These are phyloP conservation scores for Gymnopilus dilepis DNA, from an alignment of 768 basidiomycete genomes.

Conservation along the genomic window DNA sequence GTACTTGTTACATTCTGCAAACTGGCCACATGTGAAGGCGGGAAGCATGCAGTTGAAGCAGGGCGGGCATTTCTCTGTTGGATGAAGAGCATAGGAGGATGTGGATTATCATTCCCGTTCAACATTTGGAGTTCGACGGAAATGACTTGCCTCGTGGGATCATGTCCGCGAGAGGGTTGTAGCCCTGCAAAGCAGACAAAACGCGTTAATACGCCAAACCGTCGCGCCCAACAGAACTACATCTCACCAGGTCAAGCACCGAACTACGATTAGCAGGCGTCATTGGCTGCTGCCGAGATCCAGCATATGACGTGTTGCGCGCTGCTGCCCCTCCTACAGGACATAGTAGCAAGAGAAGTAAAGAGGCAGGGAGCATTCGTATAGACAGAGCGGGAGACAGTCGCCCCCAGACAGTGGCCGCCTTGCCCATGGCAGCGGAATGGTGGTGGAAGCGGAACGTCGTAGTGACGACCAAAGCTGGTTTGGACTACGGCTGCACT, in stretches of 20 bases:
- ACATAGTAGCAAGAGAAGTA: neutral
- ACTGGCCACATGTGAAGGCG: conserved; percentile 91
- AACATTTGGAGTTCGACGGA: neutral
- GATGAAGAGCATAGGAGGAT: neutral
- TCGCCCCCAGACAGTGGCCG: neutral
- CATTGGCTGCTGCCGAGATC: neutral
- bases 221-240: neutral
- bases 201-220: neutral
- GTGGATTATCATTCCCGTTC: neutral
- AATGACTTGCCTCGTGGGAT: conserved; percentile 21
- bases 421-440: neutral
- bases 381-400: neutral
- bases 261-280: conserved; percentile 25
- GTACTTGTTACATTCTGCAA: conserved; percentile 86
- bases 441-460: neutral
- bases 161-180: conserved; percentile 22
- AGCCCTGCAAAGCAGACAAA: conserved; percentile 17
- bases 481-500: neutral
- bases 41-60: conserved; percentile 98
- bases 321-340: conserved; percentile 8
- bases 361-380: neutral
- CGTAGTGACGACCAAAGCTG: neutral
- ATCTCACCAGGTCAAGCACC: conserved; percentile 15
- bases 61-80: conserved; percentile 73
- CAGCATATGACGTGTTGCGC: conserved; percentile 24